Evolutionary conservation across 2,329 filamentous ascomycete species (phyloP), one percentile per base, ranked within the genome.

Genomic region (Cladosporium sphaerospermum): DNA sequence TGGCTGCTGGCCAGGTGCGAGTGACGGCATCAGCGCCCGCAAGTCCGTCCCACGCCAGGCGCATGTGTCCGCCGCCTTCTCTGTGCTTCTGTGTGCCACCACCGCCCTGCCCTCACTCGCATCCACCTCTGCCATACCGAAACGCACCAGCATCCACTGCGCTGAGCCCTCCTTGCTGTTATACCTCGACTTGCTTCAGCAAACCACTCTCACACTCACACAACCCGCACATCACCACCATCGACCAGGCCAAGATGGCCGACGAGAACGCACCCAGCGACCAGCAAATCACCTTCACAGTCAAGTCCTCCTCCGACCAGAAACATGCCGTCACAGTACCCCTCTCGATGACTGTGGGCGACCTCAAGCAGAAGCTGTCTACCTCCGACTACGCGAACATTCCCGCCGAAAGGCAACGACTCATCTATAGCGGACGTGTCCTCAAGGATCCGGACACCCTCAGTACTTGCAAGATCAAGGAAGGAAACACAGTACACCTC

Each of bases 361-460:
- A 96, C 57, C 81, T 99, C 63, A 99, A 99, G 79, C 81, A 80
- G 57, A 96, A 92, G 77, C 84, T 99, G 37, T 82, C 91, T 4
- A 80, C 81, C 32, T 73, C 83, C 54, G 89, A 95, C 63, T 89
- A 85, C 67, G 92, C 95, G 70, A 86, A 95, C 69, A 84, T 96
- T 53, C 86, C 93, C 33, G 79, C 85, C 51, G 89, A 95, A 66
- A 83, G 90, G 62, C 92, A 97, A 74, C 88, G 93, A 56, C 79
- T 99, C 59, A 99, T 99, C 74, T 99, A 97, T 77, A 96, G 92
- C 5, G 93, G 93, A 50, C 86, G 92, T 56, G 92, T 99, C 56
- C 83, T 99, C 75, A 99, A 97, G 77, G 93, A 99, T 69, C 83
- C 86, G 55, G 92, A 99, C 64, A 85, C 87, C 0, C 75, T 99